These are phyloP conservation scores for Pistacia atlantica DNA, from an alignment of 345 rosid species.

Conservation along the genomic window DNA sequence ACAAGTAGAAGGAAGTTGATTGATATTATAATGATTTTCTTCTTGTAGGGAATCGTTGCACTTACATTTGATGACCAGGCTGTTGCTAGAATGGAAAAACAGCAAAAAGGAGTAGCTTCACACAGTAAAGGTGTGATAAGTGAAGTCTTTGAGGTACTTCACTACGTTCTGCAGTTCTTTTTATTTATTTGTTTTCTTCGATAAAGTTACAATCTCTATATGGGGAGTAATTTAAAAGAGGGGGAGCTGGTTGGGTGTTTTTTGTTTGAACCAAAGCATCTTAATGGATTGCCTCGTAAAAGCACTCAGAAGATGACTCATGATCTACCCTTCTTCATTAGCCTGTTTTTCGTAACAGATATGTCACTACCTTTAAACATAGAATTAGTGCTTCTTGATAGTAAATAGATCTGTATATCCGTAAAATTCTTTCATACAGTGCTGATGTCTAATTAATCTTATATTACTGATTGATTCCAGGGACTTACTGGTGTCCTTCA, in stretches of 20 bases:
- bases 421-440: background rate
- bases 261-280: too few relatives aligned
- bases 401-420: background rate
- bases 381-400: background rate
- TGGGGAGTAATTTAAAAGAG: background rate
- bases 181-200: background rate
- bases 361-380: background rate
- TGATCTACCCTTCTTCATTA: background rate
- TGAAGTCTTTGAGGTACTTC: conserved; percentile 87
- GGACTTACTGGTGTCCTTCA: conserved; percentile 97
- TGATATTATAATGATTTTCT: conserved; percentile 20
- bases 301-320: background rate
- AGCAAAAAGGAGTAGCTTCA: conserved; percentile 65
- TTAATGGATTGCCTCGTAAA: too few relatives aligned
- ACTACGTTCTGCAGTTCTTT: background rate
- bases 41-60: conserved; percentile 84
- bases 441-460: background rate
- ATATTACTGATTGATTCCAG: conserved; percentile 34
- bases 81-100: conserved; percentile 78
- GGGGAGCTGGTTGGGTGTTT: too few relatives aligned
- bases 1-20: conserved; percentile 7
- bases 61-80: conserved; percentile 91
- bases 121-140: conserved; percentile 90
- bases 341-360: background rate
- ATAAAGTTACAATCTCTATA: background rate